Conservation (phyloP, 371 early-diverging fungal genomes). For the Mucor indicus region DNA sequence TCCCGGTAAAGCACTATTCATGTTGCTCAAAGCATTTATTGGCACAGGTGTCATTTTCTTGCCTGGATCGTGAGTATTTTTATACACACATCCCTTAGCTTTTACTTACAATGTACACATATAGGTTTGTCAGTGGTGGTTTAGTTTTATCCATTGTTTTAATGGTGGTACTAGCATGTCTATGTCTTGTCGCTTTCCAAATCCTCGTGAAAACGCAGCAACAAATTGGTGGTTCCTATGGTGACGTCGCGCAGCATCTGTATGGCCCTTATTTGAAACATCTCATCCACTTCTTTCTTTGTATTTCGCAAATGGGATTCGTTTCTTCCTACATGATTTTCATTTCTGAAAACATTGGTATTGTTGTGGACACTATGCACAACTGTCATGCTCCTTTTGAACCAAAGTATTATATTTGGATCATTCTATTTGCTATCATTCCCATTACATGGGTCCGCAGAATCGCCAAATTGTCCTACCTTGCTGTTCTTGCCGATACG, state of each 20-base stretch:
- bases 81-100: background rate
- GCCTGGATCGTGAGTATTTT: constrained; percentile 62
- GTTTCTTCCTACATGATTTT: constrained; percentile 83
- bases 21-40: constrained; percentile 75
- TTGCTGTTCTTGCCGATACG: constrained; percentile 75
- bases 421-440: constrained; percentile 68
- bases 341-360: constrained; percentile 76
- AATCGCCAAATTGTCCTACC: constrained; percentile 69
- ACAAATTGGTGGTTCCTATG: constrained; percentile 68
- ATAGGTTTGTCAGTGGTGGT: constrained; percentile 46
- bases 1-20: constrained; percentile 62
- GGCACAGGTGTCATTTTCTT: constrained; percentile 68
- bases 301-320: constrained; percentile 79
- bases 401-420: constrained; percentile 60
- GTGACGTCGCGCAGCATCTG: constrained; percentile 70
- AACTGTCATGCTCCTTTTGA: constrained; percentile 53
- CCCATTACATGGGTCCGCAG: constrained; percentile 79
- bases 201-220: constrained; percentile 31
- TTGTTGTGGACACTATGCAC: constrained; percentile 58
- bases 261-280: constrained; percentile 67
- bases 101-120: background rate
- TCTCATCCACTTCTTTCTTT: constrained; percentile 65
- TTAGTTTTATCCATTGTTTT: constrained; percentile 33
- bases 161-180: constrained; percentile 26
- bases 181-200: constrained; percentile 35